Evolutionary conservation across 495 filamentous ascomycete species (phyloP).

Genomic region (Friedmanniomyces endolithicus): DNA sequence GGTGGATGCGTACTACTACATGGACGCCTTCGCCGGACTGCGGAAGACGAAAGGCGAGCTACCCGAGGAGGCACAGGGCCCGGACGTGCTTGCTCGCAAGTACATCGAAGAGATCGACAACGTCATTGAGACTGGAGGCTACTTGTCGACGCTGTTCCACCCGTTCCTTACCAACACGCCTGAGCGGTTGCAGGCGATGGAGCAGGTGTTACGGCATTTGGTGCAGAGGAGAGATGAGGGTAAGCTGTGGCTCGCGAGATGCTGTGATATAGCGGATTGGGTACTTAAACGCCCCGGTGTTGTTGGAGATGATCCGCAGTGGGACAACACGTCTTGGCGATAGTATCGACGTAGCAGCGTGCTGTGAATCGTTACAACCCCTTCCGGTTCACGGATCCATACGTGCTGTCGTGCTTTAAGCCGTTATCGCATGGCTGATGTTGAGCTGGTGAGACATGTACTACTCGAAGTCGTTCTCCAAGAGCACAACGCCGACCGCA

Average conservation of each 20-base stretch:
- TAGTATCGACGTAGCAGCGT: neutral
- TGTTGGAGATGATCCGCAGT: constrained; percentile 16
- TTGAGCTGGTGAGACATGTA: too few relatives aligned
- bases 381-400: neutral
- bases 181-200: constrained; percentile 15
- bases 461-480: too few relatives aligned
- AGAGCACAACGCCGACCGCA: too few relatives aligned
- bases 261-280: constrained; percentile 15
- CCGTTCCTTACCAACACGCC: constrained; percentile 14
- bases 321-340: constrained; percentile 17
- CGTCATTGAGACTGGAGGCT: constrained; percentile 17
- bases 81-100: constrained; percentile 2
- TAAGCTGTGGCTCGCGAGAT: constrained; percentile 17
- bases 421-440: neutral
- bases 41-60: constrained; percentile 14
- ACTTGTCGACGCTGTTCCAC: constrained; percentile 18
- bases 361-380: neutral
- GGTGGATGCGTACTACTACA: constrained; percentile 23
- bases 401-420: neutral
- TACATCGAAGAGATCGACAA: constrained; percentile 14
- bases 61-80: constrained; percentile 1
- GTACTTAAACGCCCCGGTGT: constrained; percentile 1
- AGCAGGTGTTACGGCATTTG: constrained; percentile 12
- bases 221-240: constrained; percentile 14
- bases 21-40: constrained; percentile 14